Evolutionary conservation across 169 alveolate genomes (phyloP).

Genomic region (Plasmodium reichenowi): DNA sequence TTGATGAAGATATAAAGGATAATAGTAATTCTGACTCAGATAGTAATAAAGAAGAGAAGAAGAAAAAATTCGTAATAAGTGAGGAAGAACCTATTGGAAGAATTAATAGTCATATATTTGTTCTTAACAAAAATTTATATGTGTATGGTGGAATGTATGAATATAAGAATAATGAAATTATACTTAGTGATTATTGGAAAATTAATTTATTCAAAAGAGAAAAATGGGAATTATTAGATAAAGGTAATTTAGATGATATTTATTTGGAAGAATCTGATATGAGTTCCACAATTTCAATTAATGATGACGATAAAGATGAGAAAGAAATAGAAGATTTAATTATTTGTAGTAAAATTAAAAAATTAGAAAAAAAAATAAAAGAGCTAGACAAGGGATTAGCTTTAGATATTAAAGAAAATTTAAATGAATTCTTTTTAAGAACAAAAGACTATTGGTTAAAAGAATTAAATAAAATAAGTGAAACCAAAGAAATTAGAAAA

Average conservation of each 20-base stretch:
- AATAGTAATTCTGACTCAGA: constrained; percentile 49
- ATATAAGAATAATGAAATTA: constrained; percentile 81
- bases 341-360: constrained; percentile 63
- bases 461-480: constrained; percentile 30
- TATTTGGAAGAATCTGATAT: constrained; percentile 76
- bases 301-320: constrained; percentile 76
- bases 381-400: constrained; percentile 10
- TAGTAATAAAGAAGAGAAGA: constrained; percentile 29
- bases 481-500: constrained; percentile 71
- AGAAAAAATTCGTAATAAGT: constrained; percentile 43
- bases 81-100: constrained; percentile 73
- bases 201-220: constrained; percentile 82
- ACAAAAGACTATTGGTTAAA: constrained; percentile 85
- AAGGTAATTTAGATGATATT: constrained; percentile 80
- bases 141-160: constrained; percentile 88
- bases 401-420: constrained; percentile 79
- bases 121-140: constrained; percentile 77
- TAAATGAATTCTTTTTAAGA: constrained; percentile 85
- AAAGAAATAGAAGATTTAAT: constrained; percentile 50
- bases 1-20: constrained; percentile 27
- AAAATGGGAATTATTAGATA: constrained; percentile 84
- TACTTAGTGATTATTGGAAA: constrained; percentile 88
- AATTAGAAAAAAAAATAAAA: constrained; percentile 70
- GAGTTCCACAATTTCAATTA: constrained; percentile 67
- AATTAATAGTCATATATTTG: constrained; percentile 82